Conservation (phyloP, 2,329 filamentous ascomycete species). For the Aspergillus piperis region DNA sequence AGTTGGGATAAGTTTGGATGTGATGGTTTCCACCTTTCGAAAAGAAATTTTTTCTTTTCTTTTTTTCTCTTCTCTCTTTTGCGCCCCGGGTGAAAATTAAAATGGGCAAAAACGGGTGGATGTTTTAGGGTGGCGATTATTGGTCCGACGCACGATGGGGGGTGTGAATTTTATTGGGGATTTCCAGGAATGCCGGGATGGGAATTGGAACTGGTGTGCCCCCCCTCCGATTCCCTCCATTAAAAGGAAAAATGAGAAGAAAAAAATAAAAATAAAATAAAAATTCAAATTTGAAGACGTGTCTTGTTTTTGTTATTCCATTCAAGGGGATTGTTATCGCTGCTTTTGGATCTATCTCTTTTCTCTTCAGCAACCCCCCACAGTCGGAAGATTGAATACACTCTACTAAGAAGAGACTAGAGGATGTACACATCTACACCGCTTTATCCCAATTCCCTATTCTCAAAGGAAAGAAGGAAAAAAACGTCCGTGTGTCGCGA, state of each 20-base stretch:
- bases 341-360: not conserved
- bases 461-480: not conserved
- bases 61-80: constrained; percentile 12
- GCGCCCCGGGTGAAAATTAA: constrained; percentile 16
- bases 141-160: constrained; percentile 20
- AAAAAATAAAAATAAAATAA: constrained; percentile 1
- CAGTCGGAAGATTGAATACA: not conserved
- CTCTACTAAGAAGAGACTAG: constrained; percentile 1
- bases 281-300: constrained; percentile 7
- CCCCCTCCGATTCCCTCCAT: not conserved
- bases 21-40: constrained; percentile 14
- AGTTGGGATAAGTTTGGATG: too few species aligned
- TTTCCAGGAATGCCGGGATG: constrained; percentile 9
- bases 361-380: not conserved
- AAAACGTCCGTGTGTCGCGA: constrained; percentile 2
- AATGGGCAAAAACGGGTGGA: constrained; percentile 19
- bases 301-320: constrained; percentile 6
- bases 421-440: constrained; percentile 1
- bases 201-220: not conserved
- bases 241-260: not conserved
- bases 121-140: constrained; percentile 27
- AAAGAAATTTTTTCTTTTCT: not conserved
- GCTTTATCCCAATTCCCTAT: not conserved
- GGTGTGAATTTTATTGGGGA: constrained; percentile 2
- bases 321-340: constrained; percentile 2